Evolutionary conservation across 371 early-diverging fungal species (phyloP).

Genomic region (Actinomortierella ambigua): DNA sequence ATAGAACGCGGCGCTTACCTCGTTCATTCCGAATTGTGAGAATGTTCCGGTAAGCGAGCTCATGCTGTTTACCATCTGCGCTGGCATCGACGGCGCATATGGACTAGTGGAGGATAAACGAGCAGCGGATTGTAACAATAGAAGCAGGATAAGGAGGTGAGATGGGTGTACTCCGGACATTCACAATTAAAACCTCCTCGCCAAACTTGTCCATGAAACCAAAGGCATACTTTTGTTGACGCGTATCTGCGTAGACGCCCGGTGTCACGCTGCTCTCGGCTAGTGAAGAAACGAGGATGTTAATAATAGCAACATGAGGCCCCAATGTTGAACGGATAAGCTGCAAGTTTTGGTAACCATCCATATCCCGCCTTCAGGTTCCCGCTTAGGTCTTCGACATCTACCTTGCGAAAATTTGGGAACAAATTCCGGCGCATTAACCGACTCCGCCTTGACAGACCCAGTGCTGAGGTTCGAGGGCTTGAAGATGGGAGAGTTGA

Average conservation of each 20-base stretch:
- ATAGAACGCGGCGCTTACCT: constrained; percentile 17
- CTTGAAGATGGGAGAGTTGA: constrained; percentile 66
- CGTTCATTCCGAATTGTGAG: constrained; percentile 35
- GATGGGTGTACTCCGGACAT: no score
- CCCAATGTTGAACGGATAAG: no score
- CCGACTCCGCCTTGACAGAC: constrained; percentile 59
- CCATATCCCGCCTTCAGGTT: no score
- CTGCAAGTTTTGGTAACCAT: no score
- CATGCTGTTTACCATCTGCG: constrained; percentile 19
- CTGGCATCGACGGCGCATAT: constrained; percentile 27
- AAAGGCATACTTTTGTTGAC: constrained; percentile 9
- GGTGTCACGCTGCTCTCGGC: constrained; percentile 16
- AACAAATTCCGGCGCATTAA: constrained; percentile 70
- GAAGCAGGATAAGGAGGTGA: no score
- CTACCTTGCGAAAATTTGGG: constrained; percentile 48
- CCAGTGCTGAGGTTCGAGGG: constrained; percentile 52
- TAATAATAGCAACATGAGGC: no score
- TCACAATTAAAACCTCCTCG: no score
- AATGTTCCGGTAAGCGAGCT: constrained; percentile 24
- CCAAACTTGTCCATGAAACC: no score
- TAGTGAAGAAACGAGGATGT: neutral
- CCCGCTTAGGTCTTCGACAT: no score
- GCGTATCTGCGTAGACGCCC: constrained; percentile 10
- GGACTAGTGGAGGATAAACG: no score
- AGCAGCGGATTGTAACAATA: no score